Conservation (phyloP, 306 rosid species). For the Canavalia gladiata region DNA sequence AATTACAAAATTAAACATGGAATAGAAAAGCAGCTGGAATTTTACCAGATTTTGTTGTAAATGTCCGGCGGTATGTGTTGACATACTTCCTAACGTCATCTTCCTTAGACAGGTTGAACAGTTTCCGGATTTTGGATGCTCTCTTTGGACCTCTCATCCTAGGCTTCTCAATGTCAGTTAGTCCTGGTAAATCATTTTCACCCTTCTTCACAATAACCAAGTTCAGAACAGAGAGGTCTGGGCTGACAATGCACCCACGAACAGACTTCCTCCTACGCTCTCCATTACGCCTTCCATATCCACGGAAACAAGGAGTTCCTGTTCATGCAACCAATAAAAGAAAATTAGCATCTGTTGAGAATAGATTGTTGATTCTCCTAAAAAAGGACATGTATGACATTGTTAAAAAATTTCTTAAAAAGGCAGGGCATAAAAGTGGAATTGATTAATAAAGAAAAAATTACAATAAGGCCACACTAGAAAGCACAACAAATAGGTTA, state of each 20-base stretch:
- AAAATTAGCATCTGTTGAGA: background rate
- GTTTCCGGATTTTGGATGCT: constrained; percentile 58
- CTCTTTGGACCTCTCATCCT: constrained; percentile 63
- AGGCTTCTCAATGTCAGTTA: constrained; percentile 60
- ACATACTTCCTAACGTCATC: constrained; percentile 61
- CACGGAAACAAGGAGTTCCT: constrained; percentile 63
- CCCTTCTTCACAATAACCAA: constrained; percentile 61
- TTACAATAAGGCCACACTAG: background rate
- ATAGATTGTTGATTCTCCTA: background rate
- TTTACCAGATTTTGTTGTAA: constrained; percentile 52
- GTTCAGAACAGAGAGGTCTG: constrained; percentile 59
- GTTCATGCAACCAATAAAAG: background rate
- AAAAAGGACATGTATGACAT: background rate
- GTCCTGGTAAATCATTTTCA: constrained; percentile 55
- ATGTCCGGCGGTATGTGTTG: constrained; percentile 55
- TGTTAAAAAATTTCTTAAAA: background rate
- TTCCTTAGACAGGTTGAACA: constrained; percentile 56
- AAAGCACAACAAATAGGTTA: background rate
- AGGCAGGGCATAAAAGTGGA: background rate
- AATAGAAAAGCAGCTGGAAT: background rate
- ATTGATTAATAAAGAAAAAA: background rate
- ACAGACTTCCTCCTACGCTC: constrained; percentile 63
- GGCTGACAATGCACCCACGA: constrained; percentile 61
- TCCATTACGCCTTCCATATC: constrained; percentile 60
- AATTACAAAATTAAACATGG: background rate